Base-by-base conservation (phyloP, 768 basidiomycete genomes). In the Phlebiopsis gigantea region DNA sequence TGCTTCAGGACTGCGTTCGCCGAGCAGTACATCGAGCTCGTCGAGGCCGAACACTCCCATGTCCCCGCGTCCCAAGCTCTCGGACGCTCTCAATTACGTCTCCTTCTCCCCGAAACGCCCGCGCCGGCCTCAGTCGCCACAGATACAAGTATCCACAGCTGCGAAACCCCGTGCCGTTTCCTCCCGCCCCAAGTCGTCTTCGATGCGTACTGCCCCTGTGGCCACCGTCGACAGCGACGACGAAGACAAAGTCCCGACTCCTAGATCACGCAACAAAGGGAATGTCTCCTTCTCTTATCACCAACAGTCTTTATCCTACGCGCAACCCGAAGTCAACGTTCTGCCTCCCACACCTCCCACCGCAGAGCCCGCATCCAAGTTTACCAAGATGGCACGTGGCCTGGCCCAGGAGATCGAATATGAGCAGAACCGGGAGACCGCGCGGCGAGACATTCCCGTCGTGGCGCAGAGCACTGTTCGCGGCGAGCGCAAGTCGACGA, bases 71-170 rank as follows among this genome's bases (percentile, higher is more conserved):
- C 85, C 85, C 3, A 85, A 79, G 64, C 74, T 93, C 28, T 76
- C 86, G 1, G 89, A 91, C 63, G 82, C 87, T 4, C 75, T 93
- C 8, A 80, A 81, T 30, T 80, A 81, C 43, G 80, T 87, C 39
- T 80, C 81, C 0, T 88, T 91, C 69, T 90, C 88, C 14, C 89
- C 89, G 1, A 84, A 86, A 65, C 80, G 90, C 14, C 89, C 87
- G 0, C 81, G 87, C 9, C 81, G 72, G 55, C 70, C 77, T 4
- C 73, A 70, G 28, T 52, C 61, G 29, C 64, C 57, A 31, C 43
- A 39, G 41, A 30, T 34, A 57, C 64, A 44, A 53, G 53, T 21
- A 25, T 48, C 41, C 47, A 49, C 43, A 41, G 59, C 31, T 5
- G 14, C 29, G 17, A 51, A 41, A 24, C 21, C 58, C 25, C 24